These are phyloP conservation scores for Stereocaulon alpinum DNA, from an alignment of 495 filamentous ascomycete genomes.

Conservation along the genomic window DNA sequence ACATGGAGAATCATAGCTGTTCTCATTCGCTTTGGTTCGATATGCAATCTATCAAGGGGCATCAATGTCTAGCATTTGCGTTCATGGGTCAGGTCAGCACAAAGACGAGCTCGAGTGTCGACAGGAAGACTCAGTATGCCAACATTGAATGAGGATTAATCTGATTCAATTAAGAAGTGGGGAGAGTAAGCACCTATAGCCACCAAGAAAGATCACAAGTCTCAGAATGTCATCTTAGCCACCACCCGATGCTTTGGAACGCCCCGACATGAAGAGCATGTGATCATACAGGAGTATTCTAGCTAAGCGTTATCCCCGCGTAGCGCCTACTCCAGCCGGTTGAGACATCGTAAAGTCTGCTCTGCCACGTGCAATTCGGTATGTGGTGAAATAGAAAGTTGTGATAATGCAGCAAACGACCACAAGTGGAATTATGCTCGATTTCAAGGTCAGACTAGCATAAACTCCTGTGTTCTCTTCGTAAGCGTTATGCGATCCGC, in stretches of 20 bases:
- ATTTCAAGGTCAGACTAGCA: background rate
- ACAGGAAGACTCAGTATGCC: background rate
- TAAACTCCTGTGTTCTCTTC: background rate
- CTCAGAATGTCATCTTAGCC: background rate
- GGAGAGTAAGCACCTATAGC: background rate
- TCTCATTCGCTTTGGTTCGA: background rate
- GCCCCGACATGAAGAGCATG: background rate
- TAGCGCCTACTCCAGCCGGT: background rate
- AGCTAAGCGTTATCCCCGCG: background rate
- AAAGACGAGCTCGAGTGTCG: background rate
- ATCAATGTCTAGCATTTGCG: background rate
- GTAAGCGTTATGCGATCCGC: background rate
- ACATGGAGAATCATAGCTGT: background rate
- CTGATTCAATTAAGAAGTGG: background rate
- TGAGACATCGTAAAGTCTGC: too few species aligned
- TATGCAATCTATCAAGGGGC: background rate
- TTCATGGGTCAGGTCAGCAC: background rate
- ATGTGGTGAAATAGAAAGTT: too few species aligned
- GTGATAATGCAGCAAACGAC: too few species aligned
- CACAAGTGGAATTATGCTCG: too few species aligned
- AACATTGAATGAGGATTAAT: background rate
- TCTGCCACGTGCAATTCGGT: too few species aligned
- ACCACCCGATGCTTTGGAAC: background rate
- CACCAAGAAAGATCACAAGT: background rate
- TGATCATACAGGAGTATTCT: background rate